Base-by-base conservation (phyloP, 2,329 filamentous ascomycete genomes). In the Cercospora sp. region DNA sequence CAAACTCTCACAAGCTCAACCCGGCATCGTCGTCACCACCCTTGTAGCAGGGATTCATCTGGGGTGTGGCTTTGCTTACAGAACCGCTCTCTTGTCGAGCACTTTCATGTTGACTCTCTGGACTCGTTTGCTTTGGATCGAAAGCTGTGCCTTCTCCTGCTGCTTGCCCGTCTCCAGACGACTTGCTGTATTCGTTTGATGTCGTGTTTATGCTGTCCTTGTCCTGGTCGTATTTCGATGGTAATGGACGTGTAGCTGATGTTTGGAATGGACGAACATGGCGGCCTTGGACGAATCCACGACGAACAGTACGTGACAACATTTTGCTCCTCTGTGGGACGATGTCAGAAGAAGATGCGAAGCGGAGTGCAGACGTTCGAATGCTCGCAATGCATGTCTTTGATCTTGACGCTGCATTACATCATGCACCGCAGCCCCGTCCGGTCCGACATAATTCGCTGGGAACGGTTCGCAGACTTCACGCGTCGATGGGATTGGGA, bases 161-260 rank as follows among this genome's bases (percentile, higher is more conserved):
- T 1, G 89, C 85, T 12, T 81, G 80, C 53, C 89, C 82, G 72
- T 89, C 91, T 0, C 87, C 87, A 3, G 88, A 90, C 60, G 87
- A 88, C 76, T 90, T 88, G 66, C 87, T 87, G 79, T 89, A 87
- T 77, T 96, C 91, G 64, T 85, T 87, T 2, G 85, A 80, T 36
- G 87, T 83, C 0, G 90, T 88, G 67, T 90, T 87, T 36, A 96
- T 84, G 2, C 84, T 84, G 70, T 90, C 85, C 68, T 83, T 83
- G 76, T 81, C 80, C 73, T 82, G 78, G n/a, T 79, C 70, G 68
- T 83, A 80, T 70, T 84, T 84, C 55, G 76, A 75, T 2, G 80
- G 74, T 57, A 72, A 74, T 5, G 73, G 69, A 20, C 72, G 74
- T 30, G 74, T 75, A 8, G 74, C 53, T 51, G 64, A 55, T 6